Percentiles rank a stretch among this genome's conserved stretches.
Evolutionary conservation across 768 basidiomycete species (phyloP).

Genomic region (Tulasnella sp.): DNA sequence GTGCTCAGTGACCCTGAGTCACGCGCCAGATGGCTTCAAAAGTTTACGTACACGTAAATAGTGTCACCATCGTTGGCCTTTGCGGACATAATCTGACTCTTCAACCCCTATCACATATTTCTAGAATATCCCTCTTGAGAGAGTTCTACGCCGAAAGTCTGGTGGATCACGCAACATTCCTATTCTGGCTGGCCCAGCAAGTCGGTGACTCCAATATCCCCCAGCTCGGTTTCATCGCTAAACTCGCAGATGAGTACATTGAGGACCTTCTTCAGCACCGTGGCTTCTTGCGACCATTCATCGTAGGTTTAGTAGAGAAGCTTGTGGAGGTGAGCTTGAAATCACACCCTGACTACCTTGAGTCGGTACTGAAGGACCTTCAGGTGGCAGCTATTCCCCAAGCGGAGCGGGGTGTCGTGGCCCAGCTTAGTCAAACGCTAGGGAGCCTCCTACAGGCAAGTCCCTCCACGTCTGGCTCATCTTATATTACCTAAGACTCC

Average conservation of each 20-base stretch:
- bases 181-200: constrained; percentile 69
- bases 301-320: constrained; percentile 58
- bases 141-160: constrained; percentile 72
- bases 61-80: neutral
- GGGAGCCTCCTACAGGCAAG: constrained; percentile 51
- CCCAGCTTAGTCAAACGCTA: constrained; percentile 41
- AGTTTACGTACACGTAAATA: constrained; percentile 64
- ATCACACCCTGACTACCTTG: neutral
- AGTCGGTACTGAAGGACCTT: neutral
- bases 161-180: constrained; percentile 65
- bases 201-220: constrained; percentile 69
- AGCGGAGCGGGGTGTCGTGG: constrained; percentile 36
- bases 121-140: constrained; percentile 56
- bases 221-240: constrained; percentile 63
- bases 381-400: constrained; percentile 23
- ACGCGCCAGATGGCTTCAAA: constrained; percentile 64
- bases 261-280: constrained; percentile 55
- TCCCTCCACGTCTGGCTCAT: neutral
- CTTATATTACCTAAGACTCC: neutral
- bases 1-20: constrained; percentile 60
- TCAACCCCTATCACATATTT: constrained; percentile 1
- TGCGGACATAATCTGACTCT: neutral
- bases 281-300: constrained; percentile 56
- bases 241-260: constrained; percentile 70
- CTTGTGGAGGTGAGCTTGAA: constrained; percentile 45